Evolutionary conservation across 768 basidiomycete genomes (phyloP), one percentile per base, ranked within the genome.

Genomic region (Leccinum olivaceopallidum): DNA sequence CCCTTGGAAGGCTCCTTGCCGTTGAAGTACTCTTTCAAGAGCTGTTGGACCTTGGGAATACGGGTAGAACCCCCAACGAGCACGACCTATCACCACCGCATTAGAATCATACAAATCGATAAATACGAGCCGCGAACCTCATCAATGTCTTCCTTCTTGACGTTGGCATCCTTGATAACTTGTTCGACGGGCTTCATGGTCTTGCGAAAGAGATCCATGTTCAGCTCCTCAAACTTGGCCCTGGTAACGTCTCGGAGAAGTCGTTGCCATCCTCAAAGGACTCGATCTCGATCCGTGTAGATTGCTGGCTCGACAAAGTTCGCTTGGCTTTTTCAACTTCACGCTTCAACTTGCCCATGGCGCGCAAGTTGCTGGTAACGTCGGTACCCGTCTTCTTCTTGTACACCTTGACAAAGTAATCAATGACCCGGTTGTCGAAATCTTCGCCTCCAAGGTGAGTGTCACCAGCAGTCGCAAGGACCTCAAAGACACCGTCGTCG

Each of bases 141-240:
- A 65, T 95, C 86, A 56, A 99, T 79, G 65, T 94, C 90, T 69
- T 98, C 96, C 85, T 98, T 99, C 87, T 95, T 96, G 74, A 98
- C 89, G 68, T 90, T 90, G 65, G 96, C 91, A 71, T 98, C 96
- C 87, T 97, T 97, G 69, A 98, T 82, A 22, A 98, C 96, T 77
- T 98, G 96, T 77, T 98, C 95, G 63, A 98, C 96, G 64, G 96
- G 96, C 82, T 95, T 95, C 93, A 98, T 94, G 36, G 96, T 99
- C 86, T 96, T 96, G 71, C 96, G 85, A 91, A 99, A 99, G 56
- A 98, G 86, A 71, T 99, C 96, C 81, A 97, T 90, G 86, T 96
- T 97, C 66, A 98, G 83, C 76, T 98, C 95, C 77, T 98, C 96
- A 73, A 99, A 98, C 79, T 97, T 98, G 80, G 96, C 96, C 57